Evolutionary conservation across 2,329 filamentous ascomycete genomes (phyloP).

Genomic region (Exophiala sideris): DNA sequence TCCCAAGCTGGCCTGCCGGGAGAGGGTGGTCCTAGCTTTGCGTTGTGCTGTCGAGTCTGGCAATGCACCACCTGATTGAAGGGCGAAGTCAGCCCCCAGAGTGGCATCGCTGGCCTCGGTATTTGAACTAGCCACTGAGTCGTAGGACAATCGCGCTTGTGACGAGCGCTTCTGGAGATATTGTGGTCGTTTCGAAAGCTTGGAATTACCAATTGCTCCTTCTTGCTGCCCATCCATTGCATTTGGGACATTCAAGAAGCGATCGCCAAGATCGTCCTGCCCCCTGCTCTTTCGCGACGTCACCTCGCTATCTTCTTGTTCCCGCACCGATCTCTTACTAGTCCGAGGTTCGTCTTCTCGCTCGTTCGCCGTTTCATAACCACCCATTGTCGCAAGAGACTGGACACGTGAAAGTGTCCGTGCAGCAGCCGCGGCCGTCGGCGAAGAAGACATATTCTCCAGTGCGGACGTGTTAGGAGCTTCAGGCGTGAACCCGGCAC

Average conservation of each 20-base stretch:
- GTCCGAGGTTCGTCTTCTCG: constrained; percentile 7
- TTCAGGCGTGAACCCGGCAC: constrained; percentile 24
- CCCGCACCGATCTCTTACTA: not conserved
- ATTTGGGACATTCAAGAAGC: constrained; percentile 14
- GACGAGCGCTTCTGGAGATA: constrained; percentile 55
- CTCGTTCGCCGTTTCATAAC: constrained; percentile 31
- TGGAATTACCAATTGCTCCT: not conserved
- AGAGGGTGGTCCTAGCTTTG: constrained; percentile 50
- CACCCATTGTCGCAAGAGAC: constrained; percentile 33
- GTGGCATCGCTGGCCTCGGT: constrained; percentile 69
- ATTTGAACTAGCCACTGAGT: constrained; percentile 53
- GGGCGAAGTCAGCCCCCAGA: constrained; percentile 72
- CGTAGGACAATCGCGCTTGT: constrained; percentile 57
- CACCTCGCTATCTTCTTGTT: constrained; percentile 23
- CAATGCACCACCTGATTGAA: constrained; percentile 75
- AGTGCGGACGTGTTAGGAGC: constrained; percentile 37
- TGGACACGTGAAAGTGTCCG: constrained; percentile 40
- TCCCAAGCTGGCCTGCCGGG: constrained; percentile 78
- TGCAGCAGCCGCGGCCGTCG: constrained; percentile 42
- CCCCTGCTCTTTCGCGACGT: constrained; percentile 14
- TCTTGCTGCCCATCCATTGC: constrained; percentile 14
- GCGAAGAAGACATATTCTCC: constrained; percentile 44
- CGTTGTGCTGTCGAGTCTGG: constrained; percentile 45
- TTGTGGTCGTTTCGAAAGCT: constrained; percentile 47
- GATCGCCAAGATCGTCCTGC: constrained; percentile 2